Percentiles rank a stretch among this genome's conserved stretches.
Evolutionary conservation across 2,329 filamentous ascomycete genomes (phyloP).

Genomic region (Blastomyces gilchristii): DNA sequence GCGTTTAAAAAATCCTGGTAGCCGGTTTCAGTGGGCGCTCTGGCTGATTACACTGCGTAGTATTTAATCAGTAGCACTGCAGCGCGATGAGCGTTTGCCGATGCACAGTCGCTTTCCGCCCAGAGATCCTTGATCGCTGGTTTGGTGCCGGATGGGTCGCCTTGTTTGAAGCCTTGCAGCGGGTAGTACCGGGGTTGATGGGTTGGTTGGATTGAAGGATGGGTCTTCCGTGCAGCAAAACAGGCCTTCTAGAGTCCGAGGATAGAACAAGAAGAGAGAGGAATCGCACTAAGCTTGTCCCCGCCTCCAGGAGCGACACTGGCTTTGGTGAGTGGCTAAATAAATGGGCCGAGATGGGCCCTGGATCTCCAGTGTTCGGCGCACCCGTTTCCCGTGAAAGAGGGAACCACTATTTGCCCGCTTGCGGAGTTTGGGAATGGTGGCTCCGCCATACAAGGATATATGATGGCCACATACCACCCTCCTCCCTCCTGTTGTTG

Average conservation of each 20-base stretch:
- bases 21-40: background rate
- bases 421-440: background rate
- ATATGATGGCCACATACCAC: background rate
- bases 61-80: background rate
- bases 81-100: conserved; percentile 3
- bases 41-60: background rate
- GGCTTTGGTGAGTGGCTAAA: background rate
- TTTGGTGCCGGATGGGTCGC: background rate
- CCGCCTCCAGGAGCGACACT: conserved; percentile 4
- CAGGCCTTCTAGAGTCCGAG: background rate
- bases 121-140: background rate
- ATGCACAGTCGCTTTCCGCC: conserved; percentile 4
- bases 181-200: background rate
- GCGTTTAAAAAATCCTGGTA: background rate
- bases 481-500: background rate
- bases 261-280: background rate
- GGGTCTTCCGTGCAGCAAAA: background rate
- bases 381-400: background rate
- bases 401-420: background rate
- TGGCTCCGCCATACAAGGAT: background rate
- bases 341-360: background rate
- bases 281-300: background rate
- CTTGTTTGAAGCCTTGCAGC: conserved; percentile 2
- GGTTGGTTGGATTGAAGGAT: background rate
- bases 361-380: conserved; percentile 1